phyloP scores from a whole-genome alignment of 208 protist genomes.

The Crithidia expoeki region DNA sequence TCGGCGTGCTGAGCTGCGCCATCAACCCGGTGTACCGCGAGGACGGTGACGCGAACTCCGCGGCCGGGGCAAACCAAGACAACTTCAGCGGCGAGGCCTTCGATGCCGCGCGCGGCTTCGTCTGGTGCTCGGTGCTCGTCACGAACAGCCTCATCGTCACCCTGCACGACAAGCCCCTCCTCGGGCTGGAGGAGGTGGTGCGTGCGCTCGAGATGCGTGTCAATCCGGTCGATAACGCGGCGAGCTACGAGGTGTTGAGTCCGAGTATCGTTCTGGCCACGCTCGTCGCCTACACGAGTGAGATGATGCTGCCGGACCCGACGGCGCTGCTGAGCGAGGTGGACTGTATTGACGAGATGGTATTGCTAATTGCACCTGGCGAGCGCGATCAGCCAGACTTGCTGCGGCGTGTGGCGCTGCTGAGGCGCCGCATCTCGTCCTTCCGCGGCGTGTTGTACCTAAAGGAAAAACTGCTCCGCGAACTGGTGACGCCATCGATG shows the following conservation, averaged over 20 bases:
- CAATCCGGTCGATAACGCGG: conserved; percentile 12
- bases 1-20: conserved; percentile 64
- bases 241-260: conserved; percentile 16
- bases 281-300: conserved; percentile 64
- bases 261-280: conserved; percentile 50
- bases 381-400: conserved; percentile 84
- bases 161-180: conserved; percentile 60
- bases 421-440: conserved; percentile 77
- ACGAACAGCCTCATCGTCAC: conserved; percentile 64
- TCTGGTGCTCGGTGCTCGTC: conserved; percentile 66
- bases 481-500: conserved; percentile 74
- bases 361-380: conserved; percentile 80
- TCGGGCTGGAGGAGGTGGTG: conserved; percentile 58
- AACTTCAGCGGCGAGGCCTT: conserved; percentile 35
- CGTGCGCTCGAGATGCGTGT: conserved; percentile 42
- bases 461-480: conserved; percentile 80
- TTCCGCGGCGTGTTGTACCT: conserved; percentile 60
- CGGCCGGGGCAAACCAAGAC: conserved; percentile 22
- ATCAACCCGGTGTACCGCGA: conserved; percentile 30
- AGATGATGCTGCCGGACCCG: conserved; percentile 71
- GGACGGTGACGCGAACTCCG: conserved; percentile 1
- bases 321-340: conserved; percentile 80
- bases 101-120: conserved; percentile 38
- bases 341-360: conserved; percentile 88
- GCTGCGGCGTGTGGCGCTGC: conserved; percentile 74